Conservation (phyloP, 305 asterid genomes). For the Fraxinus ornus region DNA sequence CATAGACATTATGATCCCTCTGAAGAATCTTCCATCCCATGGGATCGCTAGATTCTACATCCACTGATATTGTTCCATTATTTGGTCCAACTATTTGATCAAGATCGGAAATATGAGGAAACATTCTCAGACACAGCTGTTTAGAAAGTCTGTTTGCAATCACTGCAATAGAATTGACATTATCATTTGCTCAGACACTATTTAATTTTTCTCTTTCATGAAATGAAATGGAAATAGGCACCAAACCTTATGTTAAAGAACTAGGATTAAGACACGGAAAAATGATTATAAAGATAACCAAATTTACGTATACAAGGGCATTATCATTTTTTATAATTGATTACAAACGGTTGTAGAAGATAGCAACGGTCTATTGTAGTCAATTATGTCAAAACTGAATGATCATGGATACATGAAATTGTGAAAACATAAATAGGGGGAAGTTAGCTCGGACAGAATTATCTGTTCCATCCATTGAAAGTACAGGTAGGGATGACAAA, state of each 20-base stretch:
- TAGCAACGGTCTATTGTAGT: neutral
- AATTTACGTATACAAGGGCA: neutral
- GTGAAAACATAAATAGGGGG: neutral
- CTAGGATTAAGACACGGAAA: neutral
- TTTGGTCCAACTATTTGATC: slow-evolving; percentile 19
- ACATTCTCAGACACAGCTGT: slow-evolving; percentile 30
- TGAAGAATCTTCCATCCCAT: slow-evolving; percentile 28
- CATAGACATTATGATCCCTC: slow-evolving; percentile 48
- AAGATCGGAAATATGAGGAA: slow-evolving; percentile 26
- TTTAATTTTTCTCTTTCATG: neutral
- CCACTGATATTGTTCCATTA: neutral
- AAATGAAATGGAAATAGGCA: neutral
- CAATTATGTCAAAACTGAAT: neutral
- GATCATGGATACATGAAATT: neutral
- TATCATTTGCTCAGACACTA: neutral
- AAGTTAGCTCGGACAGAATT: neutral
- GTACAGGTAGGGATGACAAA: neutral
- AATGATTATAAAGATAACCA: neutral
- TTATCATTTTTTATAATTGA: neutral
- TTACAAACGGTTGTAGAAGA: neutral
- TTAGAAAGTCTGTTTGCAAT: slow-evolving; percentile 35
- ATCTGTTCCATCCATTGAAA: neutral
- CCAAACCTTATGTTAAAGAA: neutral
- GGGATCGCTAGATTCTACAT: slow-evolving; percentile 5
- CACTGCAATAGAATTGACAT: slow-evolving; percentile 27